Conservation (phyloP, 1,284 basidiomycete species). For the Ceratobasidium sp. region DNA sequence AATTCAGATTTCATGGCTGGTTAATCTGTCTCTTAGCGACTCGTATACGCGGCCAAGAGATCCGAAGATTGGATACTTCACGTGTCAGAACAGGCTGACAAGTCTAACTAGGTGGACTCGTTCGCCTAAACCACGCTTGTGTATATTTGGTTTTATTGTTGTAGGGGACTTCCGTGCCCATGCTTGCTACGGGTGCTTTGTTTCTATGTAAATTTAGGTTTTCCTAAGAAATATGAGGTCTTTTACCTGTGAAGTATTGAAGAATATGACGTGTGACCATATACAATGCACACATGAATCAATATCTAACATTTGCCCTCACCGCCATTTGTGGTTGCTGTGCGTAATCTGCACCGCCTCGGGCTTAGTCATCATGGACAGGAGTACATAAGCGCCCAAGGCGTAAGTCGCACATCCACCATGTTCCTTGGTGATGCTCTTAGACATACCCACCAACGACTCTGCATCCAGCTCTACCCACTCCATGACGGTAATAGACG, state of each 20-base stretch:
- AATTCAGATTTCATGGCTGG: neutral
- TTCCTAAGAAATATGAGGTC: too few relatives aligned
- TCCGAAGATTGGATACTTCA: too few relatives aligned
- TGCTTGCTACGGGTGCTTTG: too few relatives aligned
- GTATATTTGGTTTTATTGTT: neutral
- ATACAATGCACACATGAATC: too few relatives aligned
- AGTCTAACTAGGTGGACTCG: neutral
- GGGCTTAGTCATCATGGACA: neutral
- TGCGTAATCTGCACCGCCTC: neutral
- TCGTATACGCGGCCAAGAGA: neutral
- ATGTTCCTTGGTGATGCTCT: slow-evolving; percentile 8
- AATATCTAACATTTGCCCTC: too few relatives aligned
- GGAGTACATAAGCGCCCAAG: slow-evolving; percentile 10
- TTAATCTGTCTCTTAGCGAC: neutral
- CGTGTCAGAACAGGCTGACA: neutral
- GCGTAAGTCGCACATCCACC: neutral
- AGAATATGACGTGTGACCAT: neutral
- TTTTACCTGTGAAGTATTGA: too few relatives aligned
- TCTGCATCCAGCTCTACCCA: neutral
- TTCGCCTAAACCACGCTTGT: too few relatives aligned
- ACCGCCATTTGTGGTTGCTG: too few relatives aligned
- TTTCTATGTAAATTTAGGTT: too few relatives aligned
- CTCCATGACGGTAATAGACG: slow-evolving; percentile 9
- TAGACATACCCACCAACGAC: slow-evolving; percentile 4
- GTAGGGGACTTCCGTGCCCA: neutral